Evolutionary conservation across 371 early-diverging fungal genomes (phyloP), one percentile per base, ranked within the genome.

Genomic region (Apophysomyces trapeziformis): DNA sequence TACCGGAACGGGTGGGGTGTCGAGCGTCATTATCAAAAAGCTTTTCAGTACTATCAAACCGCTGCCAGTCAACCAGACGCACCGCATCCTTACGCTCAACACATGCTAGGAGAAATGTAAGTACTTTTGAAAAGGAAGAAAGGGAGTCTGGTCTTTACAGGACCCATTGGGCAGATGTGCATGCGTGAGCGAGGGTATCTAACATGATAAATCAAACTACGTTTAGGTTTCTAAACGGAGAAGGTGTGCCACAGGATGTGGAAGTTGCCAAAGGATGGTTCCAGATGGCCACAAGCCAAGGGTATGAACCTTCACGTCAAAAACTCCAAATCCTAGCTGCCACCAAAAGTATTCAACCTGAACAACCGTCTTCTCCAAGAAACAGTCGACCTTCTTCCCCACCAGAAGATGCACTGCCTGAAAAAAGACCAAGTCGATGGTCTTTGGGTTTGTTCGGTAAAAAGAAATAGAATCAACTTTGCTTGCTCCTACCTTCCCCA

Each of bases 81-180:
- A 37, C 76, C 79, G 2, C 75, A 68, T 56, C 71, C 70, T 18
- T 79, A 82, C 72, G 79, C 82, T 13, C 77, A 78, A 36, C 74
- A 82, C 57, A 78, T 78, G 76, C 61, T 82, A 7, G 82, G 82
- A n/a, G 79, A 82, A 69, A 82, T 82, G 82, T 76, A 76, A 71
- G 75, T 44, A 26, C 45, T 4, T 8, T 35, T 5, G 0, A 26
- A 2, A 2, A 26, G 32, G 32, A 26, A 26, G 32, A 26, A 26
- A 2, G 2, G 32, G 32, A 26, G 32, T 0, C 32, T 26, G 32
- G 32, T 26, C 32, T 26, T 26, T 26, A 2, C 1, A 3, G 32
- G 32, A 3, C 2, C 32, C 2, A 26, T 26, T 26, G 32, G 32
- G 2, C 2, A 26, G 32, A 26, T 26, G 32, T 26, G 2, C 32